Evolutionary conservation across 1,284 basidiomycete genomes (phyloP).

Genomic region (Pterula multifida): DNA sequence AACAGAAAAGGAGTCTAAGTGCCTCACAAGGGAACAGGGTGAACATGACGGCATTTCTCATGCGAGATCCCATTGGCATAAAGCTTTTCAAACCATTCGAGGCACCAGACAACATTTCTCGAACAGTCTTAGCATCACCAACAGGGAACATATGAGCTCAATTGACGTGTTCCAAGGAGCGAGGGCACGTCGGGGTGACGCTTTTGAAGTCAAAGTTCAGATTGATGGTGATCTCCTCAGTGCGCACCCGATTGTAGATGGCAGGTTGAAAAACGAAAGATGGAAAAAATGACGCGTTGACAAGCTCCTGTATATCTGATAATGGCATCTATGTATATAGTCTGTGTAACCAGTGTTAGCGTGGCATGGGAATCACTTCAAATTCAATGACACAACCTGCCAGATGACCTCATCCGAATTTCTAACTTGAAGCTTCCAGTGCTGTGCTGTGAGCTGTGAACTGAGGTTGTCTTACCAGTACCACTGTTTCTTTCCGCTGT

Average conservation of each 20-base stretch:
- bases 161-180: background rate
- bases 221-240: background rate
- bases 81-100: background rate
- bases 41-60: background rate
- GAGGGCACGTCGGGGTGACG: background rate
- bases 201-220: background rate
- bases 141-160: background rate
- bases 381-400: no score
- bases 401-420: no score
- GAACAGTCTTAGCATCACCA: background rate
- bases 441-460: no score
- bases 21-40: background rate
- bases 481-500: background rate
- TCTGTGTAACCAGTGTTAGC: background rate
- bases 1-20: background rate
- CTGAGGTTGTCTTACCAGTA: no score
- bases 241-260: background rate
- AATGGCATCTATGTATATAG: background rate
- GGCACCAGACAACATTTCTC: background rate
- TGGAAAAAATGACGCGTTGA: background rate
- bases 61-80: background rate
- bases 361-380: no score
- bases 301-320: no score
- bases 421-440: no score
- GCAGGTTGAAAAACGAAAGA: background rate